These are phyloP conservation scores for Euryodendron excelsum DNA, from an alignment of 148 eudicot species.

Conservation along the genomic window DNA sequence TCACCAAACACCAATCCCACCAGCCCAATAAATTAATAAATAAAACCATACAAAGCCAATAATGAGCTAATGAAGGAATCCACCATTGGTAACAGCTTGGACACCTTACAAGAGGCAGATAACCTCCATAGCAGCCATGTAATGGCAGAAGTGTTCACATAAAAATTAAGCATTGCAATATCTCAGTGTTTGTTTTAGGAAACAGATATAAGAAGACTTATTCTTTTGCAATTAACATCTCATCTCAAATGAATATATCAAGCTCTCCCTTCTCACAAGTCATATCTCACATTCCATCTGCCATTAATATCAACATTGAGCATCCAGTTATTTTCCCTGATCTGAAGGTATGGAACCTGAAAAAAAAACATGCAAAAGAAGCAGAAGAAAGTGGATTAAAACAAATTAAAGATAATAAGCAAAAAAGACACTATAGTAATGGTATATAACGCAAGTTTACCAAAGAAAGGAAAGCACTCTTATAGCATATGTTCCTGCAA, in stretches of 20 bases:
- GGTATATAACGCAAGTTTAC: background rate
- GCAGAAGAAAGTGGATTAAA: background rate
- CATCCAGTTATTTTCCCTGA: conserved; percentile 71
- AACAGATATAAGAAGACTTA: background rate
- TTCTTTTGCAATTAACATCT: background rate
- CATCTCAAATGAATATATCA: conserved; percentile 6
- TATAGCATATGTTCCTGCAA: background rate
- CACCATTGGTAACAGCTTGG: background rate
- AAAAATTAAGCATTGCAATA: background rate
- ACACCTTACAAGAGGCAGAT: background rate
- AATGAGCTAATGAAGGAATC: background rate
- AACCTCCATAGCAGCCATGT: background rate
- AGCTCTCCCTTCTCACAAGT: conserved; percentile 31
- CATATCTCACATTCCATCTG: conserved; percentile 61
- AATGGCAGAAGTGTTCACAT: background rate
- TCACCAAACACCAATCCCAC: background rate
- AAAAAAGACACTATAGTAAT: background rate
- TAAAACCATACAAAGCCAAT: background rate
- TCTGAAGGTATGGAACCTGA: conserved; percentile 61
- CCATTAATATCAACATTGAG: conserved; percentile 48
- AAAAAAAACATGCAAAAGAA: conserved; percentile 5
- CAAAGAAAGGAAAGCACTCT: background rate
- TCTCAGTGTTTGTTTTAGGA: background rate
- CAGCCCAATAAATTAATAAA: background rate
- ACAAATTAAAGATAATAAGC: background rate